A percentile compares a stretch with the other conserved stretches of the same genome.
phyloP scores from a whole-genome alignment of 495 filamentous ascomycete genomes.

The Penicillium ochrochloron region DNA sequence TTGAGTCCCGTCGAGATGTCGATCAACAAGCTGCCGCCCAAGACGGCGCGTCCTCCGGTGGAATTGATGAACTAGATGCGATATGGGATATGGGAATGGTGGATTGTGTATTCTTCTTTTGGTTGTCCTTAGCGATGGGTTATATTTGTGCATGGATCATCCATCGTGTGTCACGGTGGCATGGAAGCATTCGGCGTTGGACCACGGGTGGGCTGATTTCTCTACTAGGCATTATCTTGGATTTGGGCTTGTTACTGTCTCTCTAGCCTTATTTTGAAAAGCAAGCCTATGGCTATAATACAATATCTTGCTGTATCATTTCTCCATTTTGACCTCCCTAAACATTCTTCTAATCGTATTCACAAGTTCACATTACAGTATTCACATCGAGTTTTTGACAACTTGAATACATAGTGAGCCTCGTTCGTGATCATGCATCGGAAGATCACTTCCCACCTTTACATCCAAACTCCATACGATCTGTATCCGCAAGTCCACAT shows the following conservation, averaged over 20 bases:
- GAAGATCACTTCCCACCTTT: too few species aligned
- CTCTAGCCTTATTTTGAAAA: not conserved
- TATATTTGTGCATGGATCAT: slow-evolving; percentile 24
- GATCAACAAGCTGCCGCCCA: slow-evolving; percentile 62
- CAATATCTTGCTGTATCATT: not conserved
- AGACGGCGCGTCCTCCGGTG: slow-evolving; percentile 85
- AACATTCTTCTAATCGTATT: not conserved
- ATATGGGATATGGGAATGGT: slow-evolving; percentile 6
- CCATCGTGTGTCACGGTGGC: slow-evolving; percentile 1
- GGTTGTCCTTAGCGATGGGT: slow-evolving; percentile 26
- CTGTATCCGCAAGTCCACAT: not conserved
- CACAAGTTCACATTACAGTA: not conserved
- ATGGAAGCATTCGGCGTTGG: slow-evolving; percentile 14
- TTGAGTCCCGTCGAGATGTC: slow-evolving; percentile 51
- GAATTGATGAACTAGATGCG: slow-evolving; percentile 73
- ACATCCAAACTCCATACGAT: not conserved
- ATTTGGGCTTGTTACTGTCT: not conserved
- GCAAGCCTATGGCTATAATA: not conserved
- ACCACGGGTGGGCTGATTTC: not conserved
- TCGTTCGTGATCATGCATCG: not conserved
- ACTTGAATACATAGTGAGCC: not conserved
- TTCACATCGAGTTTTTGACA: too few species aligned
- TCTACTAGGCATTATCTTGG: slow-evolving; percentile 1
- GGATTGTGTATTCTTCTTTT: slow-evolving; percentile 14
- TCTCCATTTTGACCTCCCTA: not conserved